Evolutionary conservation across 352 stramenopile genomes (phyloP), one percentile per base, ranked within the genome.

Genomic region (Pythium rhizo-oryzae): DNA sequence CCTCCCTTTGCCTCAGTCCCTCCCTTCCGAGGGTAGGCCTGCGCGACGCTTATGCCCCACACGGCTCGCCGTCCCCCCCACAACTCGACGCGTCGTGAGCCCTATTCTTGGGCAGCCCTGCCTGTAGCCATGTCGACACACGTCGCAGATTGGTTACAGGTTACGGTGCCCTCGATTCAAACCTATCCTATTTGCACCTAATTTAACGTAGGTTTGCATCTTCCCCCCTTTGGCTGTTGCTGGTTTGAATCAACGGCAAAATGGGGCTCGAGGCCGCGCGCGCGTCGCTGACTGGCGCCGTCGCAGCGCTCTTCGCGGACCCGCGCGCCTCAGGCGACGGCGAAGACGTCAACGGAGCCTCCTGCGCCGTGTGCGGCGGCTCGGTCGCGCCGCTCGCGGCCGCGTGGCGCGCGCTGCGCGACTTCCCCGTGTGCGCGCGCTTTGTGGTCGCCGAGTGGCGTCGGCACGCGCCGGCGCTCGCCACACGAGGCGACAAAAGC

Each of bases 301-400:
- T 91, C n/a, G 70, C 70, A 41, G 64, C 71, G 62, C 79, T 91
- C 44, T 88, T 88, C 59, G 67, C 67, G 30, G 46, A 23, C 24
- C 51, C 39, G n/a, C 59, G 39, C n/a, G n/a, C n/a, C n/a, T n/a
- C n/a, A n/a, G 1, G 25, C n/a, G 3, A 16, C 21, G 11, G 25
- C 25, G 11, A 57, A 57, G 58, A 47, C 25, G 23, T n/a, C n/a
- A n/a, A 41, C 19, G 44, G 24, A 35, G 30, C 7, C 44, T 23
- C 21, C n/a, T 50, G 59, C 28, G 46, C 46, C 8, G 50, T 37
- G 35, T 76, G 46, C 44, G 65, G 53, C 28, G 37, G 56, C 43
- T 55, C 18, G 46, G 64, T 62, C 30, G 55, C 23, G 37, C 57
- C 49, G 55, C 68, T 50, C 63, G 52, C 53, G 12, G 21, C 74